Conservation (phyloP, 495 filamentous ascomycete genomes). For the Apodospora peruviana region DNA sequence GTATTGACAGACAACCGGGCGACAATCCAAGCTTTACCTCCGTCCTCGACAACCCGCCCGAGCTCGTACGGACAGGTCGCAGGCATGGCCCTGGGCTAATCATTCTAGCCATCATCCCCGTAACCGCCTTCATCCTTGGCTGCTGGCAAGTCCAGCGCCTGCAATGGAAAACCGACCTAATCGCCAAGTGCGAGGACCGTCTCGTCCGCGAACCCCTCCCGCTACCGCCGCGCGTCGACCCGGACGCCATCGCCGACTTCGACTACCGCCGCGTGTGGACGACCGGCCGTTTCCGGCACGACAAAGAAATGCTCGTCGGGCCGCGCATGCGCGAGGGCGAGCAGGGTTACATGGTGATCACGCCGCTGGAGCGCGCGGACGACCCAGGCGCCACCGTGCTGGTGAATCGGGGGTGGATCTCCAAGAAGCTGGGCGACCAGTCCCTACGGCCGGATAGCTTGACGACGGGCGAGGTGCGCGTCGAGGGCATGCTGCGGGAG, state of each 20-base stretch:
- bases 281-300: conserved; percentile 72
- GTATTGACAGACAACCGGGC: conserved; percentile 35
- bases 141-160: conserved; percentile 96
- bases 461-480: conserved; percentile 59
- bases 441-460: conserved; percentile 54
- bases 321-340: conserved; percentile 84
- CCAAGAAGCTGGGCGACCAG: conserved; percentile 62
- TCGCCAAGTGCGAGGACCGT: conserved; percentile 86
- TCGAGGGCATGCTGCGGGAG: conserved; percentile 79
- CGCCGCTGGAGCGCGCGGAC: conserved; percentile 69
- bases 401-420: conserved; percentile 87
- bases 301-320: conserved; percentile 92
- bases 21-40: conserved; percentile 71
- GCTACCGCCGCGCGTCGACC: conserved; percentile 75
- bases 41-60: conserved; percentile 78
- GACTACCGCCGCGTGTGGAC: conserved; percentile 83
- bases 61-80: conserved; percentile 63
- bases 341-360: conserved; percentile 85
- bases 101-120: conserved; percentile 71
- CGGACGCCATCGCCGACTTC: conserved; percentile 73
- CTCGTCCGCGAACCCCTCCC: conserved; percentile 82
- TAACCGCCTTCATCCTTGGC: conserved; percentile 84
- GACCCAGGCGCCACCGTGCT: conserved; percentile 53
- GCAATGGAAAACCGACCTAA: conserved; percentile 84
- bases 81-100: conserved; percentile 79